phyloP scores from a whole-genome alignment of 2,329 filamentous ascomycete genomes.

The Venturia pyrina region DNA sequence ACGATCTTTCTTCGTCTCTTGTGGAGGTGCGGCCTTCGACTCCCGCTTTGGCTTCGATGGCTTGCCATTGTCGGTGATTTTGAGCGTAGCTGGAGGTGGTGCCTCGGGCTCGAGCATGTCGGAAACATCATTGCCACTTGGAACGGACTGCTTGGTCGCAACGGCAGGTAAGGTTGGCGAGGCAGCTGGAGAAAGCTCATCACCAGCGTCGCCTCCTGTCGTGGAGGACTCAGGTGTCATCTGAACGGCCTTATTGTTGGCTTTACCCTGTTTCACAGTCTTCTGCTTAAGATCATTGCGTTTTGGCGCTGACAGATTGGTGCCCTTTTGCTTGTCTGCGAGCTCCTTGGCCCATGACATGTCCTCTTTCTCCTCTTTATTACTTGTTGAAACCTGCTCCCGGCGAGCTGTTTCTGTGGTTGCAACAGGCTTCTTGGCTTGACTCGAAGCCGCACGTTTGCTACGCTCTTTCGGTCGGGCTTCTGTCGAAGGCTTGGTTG shows the following conservation, averaged over 20 bases:
- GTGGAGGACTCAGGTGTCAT: conserved; percentile 55
- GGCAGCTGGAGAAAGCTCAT: conserved; percentile 61
- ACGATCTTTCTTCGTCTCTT: conserved; percentile 88
- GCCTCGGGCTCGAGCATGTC: conserved; percentile 80
- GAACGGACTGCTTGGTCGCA: conserved; percentile 28
- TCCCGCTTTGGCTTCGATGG: conserved; percentile 48
- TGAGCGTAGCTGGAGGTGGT: conserved; percentile 62
- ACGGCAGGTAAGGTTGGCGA: conserved; percentile 50
- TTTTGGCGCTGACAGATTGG: conserved; percentile 5
- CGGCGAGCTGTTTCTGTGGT: not conserved
- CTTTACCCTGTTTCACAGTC: conserved; percentile 53
- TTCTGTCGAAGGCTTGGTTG: not conserved
- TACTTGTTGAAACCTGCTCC: not conserved
- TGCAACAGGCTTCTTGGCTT: not conserved
- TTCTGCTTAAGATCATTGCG: conserved; percentile 26
- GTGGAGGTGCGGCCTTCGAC: conserved; percentile 43
- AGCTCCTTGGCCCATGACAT: conserved; percentile 11
- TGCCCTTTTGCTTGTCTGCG: conserved; percentile 10
- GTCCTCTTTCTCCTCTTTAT: conserved; percentile 12
- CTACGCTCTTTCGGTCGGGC: not conserved
- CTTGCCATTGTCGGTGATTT: conserved; percentile 60
- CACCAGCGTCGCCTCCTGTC: conserved; percentile 65
- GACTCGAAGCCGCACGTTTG: not conserved
- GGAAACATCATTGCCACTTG: conserved; percentile 59
- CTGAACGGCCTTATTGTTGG: conserved; percentile 19